phyloP scores from a whole-genome alignment of 2,329 filamentous ascomycete species.

The Lanzia echinophila region DNA sequence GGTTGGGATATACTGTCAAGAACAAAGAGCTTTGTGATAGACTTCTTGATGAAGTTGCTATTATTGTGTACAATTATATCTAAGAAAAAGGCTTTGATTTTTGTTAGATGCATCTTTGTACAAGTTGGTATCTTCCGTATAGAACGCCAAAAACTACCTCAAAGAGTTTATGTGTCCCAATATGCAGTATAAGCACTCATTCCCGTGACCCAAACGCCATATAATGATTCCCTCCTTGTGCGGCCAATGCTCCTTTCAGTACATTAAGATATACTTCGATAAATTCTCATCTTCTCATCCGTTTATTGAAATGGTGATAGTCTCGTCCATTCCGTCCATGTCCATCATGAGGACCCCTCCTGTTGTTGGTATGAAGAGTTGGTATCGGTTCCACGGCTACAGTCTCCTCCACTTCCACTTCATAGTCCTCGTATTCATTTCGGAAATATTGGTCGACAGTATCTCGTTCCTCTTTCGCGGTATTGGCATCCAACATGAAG shows the following conservation, averaged over 20 bases:
- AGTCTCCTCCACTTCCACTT: conserved; percentile 67
- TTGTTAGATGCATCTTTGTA: neutral
- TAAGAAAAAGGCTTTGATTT: too few species aligned
- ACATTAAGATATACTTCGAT: too few species aligned
- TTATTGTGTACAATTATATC: too few species aligned
- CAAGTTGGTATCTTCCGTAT: neutral
- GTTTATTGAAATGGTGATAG: conserved; percentile 16
- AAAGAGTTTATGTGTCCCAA: neutral
- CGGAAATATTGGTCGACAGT: conserved; percentile 63
- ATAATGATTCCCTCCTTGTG: neutral
- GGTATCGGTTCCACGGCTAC: conserved; percentile 16
- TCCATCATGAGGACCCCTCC: conserved; percentile 15
- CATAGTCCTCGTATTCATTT: conserved; percentile 69
- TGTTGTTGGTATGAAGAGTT: conserved; percentile 3
- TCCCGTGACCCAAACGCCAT: neutral
- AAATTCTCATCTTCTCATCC: conserved; percentile 11
- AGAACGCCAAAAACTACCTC: neutral
- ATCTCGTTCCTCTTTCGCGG: conserved; percentile 64
- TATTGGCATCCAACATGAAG: conserved; percentile 79
- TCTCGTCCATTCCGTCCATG: conserved; percentile 10
- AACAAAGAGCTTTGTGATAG: too few species aligned
- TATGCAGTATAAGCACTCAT: neutral
- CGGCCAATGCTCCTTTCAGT: neutral
- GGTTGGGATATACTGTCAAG: too few species aligned
- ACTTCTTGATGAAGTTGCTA: too few species aligned